Percentiles rank a stretch among this genome's conserved stretches.
Evolutionary conservation across 768 basidiomycete species (phyloP).

Genomic region (Harrya chromipes): DNA sequence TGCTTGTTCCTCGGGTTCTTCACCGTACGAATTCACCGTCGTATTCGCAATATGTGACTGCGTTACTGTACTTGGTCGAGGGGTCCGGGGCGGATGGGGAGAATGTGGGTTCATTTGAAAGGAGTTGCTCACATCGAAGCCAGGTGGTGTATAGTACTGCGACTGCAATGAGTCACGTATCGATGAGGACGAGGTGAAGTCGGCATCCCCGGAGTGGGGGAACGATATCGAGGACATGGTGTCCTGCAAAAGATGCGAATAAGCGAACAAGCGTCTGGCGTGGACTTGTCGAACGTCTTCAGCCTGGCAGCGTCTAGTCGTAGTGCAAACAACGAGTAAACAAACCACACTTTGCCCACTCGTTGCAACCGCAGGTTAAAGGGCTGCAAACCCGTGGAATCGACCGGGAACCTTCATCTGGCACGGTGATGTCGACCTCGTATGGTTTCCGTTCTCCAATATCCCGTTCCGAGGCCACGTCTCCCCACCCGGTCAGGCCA

Average conservation of each 20-base stretch:
- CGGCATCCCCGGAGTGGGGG: constrained; percentile 41
- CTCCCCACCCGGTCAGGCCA: constrained; percentile 42
- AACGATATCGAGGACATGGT: constrained; percentile 70
- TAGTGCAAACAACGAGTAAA: constrained; percentile 26
- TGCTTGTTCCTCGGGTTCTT: constrained; percentile 38
- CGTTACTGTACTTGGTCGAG: constrained; percentile 37
- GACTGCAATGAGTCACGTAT: constrained; percentile 38
- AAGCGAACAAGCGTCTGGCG: too few species aligned
- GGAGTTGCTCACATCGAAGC: constrained; percentile 56
- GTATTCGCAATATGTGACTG: constrained; percentile 25
- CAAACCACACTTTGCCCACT: constrained; percentile 6
- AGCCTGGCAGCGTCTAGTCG: background rate
- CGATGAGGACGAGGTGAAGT: constrained; percentile 39
- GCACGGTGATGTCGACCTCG: constrained; percentile 18
- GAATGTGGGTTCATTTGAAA: constrained; percentile 85
- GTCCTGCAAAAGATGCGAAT: background rate
- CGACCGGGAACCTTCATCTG: background rate
- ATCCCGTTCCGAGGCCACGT: constrained; percentile 59
- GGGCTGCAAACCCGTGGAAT: background rate
- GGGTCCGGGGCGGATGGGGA: constrained; percentile 75
- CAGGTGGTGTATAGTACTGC: constrained; percentile 50
- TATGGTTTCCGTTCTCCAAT: constrained; percentile 56
- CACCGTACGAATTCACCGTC: constrained; percentile 37
- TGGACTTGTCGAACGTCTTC: too few species aligned
- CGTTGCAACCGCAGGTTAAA: background rate